Conservation (phyloP, 306 rosid genomes). For the Cucumis hystrix region DNA sequence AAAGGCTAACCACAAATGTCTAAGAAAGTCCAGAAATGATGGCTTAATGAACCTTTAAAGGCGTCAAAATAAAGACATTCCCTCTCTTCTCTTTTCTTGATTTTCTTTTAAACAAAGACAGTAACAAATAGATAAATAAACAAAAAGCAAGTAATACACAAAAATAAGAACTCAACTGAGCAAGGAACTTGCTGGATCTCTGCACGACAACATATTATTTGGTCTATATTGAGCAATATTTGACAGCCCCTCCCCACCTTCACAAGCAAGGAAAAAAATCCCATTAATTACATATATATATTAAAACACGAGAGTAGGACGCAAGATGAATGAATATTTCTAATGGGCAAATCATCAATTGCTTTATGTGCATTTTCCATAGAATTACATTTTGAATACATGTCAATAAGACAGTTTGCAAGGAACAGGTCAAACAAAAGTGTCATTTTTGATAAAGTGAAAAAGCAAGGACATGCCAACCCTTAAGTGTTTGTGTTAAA, state of each 20-base stretch:
- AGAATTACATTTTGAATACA: slow-evolving; percentile 38
- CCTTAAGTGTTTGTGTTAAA: too few species aligned
- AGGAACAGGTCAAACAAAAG: slow-evolving; percentile 26
- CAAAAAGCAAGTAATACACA: not conserved
- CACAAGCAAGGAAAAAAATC: slow-evolving; percentile 2
- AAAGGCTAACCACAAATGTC: not conserved
- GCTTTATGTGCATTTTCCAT: slow-evolving; percentile 20
- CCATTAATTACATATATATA: not conserved
- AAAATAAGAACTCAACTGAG: not conserved
- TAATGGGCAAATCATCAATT: slow-evolving; percentile 35
- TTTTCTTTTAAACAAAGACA: not conserved
- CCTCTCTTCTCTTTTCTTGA: not conserved
- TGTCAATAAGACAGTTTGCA: slow-evolving; percentile 33
- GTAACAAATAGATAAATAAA: not conserved
- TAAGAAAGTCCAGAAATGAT: not conserved
- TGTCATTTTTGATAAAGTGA: slow-evolving; percentile 38
- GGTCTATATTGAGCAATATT: slow-evolving; percentile 2
- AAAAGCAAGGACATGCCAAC: slow-evolving; percentile 31
- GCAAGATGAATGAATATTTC: slow-evolving; percentile 35
- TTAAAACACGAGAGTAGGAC: slow-evolving; percentile 15
- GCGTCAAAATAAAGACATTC: not conserved
- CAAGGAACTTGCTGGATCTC: not conserved
- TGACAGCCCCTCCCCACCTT: not conserved
- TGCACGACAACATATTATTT: slow-evolving; percentile 2
- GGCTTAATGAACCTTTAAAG: not conserved